A percentile compares a stretch with the other conserved stretches of the same genome.
These are phyloP conservation scores for Hapsidospora chrysogenum DNA, from an alignment of 495 filamentous ascomycete genomes.

Conservation along the genomic window DNA sequence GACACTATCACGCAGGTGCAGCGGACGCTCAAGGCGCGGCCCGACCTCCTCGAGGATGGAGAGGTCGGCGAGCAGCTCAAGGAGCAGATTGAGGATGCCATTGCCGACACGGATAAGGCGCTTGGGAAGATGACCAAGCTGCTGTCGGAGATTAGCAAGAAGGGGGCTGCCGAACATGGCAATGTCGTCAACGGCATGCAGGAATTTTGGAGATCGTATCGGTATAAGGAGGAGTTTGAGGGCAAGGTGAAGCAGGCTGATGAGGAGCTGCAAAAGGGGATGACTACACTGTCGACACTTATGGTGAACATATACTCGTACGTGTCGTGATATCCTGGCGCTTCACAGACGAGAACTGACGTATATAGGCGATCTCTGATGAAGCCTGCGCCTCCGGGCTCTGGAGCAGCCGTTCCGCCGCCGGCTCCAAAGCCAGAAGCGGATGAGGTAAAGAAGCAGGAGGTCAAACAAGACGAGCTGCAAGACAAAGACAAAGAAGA, in stretches of 20 bases:
- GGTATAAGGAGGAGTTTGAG: neutral
- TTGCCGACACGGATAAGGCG: conserved; percentile 1
- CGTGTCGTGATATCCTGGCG: too few relatives aligned
- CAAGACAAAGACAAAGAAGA: too few relatives aligned
- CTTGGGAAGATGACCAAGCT: conserved; percentile 2
- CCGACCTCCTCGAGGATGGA: conserved; percentile 1
- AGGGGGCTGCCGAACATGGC: neutral
- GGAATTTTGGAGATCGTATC: conserved; percentile 2
- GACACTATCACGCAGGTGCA: conserved; percentile 2
- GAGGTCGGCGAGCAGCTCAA: neutral
- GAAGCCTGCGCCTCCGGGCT: neutral
- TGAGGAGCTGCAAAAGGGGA: conserved; percentile 1
- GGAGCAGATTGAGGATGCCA: conserved; percentile 1
- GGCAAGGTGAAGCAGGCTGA: conserved; percentile 1
- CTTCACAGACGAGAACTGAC: too few relatives aligned
- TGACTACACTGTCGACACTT: neutral
- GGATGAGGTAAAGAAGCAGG: too few relatives aligned
- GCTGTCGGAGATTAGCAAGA: neutral
- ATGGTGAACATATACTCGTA: conserved; percentile 3
- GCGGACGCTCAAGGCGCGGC: neutral
- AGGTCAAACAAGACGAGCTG: neutral
- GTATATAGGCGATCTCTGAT: neutral
- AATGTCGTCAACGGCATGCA: neutral
- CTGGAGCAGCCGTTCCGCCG: neutral
- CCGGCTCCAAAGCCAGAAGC: too few relatives aligned